A percentile compares a stretch with the other conserved stretches of the same genome.
Conservation (phyloP, 129 eudicot genomes). For the Flaveria bidentis region DNA sequence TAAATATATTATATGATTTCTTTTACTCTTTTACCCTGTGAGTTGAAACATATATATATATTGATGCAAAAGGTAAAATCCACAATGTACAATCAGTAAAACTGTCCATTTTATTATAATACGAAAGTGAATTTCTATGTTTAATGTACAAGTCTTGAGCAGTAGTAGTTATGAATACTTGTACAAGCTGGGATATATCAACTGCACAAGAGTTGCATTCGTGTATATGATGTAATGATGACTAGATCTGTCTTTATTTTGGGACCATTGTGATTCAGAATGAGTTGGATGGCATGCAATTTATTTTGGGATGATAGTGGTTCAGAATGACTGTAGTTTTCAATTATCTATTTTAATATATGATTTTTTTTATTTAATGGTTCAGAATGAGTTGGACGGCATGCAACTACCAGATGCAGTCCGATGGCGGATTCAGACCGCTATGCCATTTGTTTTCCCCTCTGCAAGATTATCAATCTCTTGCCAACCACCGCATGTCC, state of each 20-base stretch:
- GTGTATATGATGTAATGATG: neutral
- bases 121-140: neutral
- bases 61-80: neutral
- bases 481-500: constrained; percentile 70
- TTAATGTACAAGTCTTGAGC: neutral
- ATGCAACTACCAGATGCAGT: constrained; percentile 74
- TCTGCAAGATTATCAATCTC: constrained; percentile 48
- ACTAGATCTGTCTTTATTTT: neutral
- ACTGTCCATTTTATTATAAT: neutral
- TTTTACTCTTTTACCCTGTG: too few species aligned
- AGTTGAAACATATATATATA: too few species aligned
- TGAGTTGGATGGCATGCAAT: too few species aligned
- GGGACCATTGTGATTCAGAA: too few species aligned
- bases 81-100: neutral
- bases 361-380: neutral
- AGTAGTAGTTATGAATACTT: neutral
- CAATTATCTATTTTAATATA: neutral
- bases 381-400: constrained; percentile 87
- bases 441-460: constrained; percentile 72
- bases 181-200: neutral
- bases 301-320: too few species aligned
- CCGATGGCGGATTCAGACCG: constrained; percentile 86
- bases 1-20: neutral
- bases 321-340: too few species aligned
- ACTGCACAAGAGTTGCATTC: neutral